Evolutionary conservation across 1,139 yeast genomes (phyloP), one percentile per base, ranked within the genome.

Genomic region (Zygosaccharomyces sapae): DNA sequence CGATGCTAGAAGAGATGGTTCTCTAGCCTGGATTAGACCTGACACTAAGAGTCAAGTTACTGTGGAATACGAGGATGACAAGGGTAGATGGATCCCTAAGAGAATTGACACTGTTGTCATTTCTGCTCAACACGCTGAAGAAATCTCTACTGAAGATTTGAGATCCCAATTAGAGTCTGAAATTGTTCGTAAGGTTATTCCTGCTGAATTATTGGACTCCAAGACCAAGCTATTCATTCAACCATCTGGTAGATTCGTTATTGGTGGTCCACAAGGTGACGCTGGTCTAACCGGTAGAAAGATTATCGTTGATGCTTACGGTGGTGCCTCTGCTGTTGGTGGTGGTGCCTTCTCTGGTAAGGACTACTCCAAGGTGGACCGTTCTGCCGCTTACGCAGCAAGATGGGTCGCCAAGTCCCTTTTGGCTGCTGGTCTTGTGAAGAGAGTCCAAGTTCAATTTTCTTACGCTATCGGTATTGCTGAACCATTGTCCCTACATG

Each of bases 291-390:
- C 99, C 62, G 99, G 99, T 73, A 89, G 99, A 79, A 92, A 92
- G 81, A 92, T 92, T 72, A 92, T 92, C 69, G 99, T 92, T 70
- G 99, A 92, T 75, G 95, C 98, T 57, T 92, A 92, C 77, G 99
- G 99, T 79, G 98, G 99, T 66, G 94, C 98, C 94, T 97, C 98
- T 75, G 97, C 98, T 66, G 98, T 92, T 80, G 99, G 99, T 76
- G 99, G 99, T 80, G 99, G 99, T 81, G 98, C 98, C 59, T 92
- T 94, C 89, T 86, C 96, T 56, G 99, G 99, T 75, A 92, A 92
- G 81, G 99, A 92, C 75, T 92, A 88, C 86, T 88, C 97, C 71
- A 92, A 92, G 81, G 99, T 92, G 68, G 99, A 92, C 75, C 88
- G 99, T 80, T 92, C 98, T 59, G 99, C 98, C 69, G 98, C 98